Evolutionary conservation across 768 basidiomycete species (phyloP).

Genomic region (Lactarius sanguifluus): DNA sequence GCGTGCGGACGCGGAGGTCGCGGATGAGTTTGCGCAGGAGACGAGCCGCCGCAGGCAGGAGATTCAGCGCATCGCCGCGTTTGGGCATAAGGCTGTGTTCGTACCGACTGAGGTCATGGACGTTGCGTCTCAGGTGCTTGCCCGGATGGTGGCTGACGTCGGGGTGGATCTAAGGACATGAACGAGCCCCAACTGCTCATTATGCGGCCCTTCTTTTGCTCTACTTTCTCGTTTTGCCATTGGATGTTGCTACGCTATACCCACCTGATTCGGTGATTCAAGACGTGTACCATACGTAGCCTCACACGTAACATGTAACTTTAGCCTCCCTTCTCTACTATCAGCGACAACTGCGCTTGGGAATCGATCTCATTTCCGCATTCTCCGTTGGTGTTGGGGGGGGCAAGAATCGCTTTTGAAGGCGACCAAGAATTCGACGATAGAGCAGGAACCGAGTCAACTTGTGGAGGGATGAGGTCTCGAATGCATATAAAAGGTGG

Average conservation of each 20-base stretch:
- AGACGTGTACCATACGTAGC: too few relatives aligned
- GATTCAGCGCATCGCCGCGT: conserved; percentile 59
- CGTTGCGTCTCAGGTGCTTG: conserved; percentile 56
- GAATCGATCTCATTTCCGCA: background rate
- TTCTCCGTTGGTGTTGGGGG: too few relatives aligned
- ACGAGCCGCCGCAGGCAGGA: conserved; percentile 73
- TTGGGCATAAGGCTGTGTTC: conserved; percentile 67
- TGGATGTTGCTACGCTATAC: background rate
- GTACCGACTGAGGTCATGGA: conserved; percentile 61
- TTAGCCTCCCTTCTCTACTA: background rate
- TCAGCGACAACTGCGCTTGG: background rate
- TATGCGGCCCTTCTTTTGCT: background rate
- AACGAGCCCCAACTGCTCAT: background rate
- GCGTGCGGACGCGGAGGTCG: conserved; percentile 57
- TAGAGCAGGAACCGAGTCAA: too few relatives aligned
- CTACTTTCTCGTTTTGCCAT: background rate
- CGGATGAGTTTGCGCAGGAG: conserved; percentile 68
- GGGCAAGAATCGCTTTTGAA: background rate
- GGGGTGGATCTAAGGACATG: conserved; percentile 36
- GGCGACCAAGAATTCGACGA: background rate
- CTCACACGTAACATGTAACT: too few relatives aligned
- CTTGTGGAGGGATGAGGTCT: too few relatives aligned
- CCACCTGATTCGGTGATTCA: background rate
- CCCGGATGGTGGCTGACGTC: conserved; percentile 70
- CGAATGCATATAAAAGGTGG: too few relatives aligned